These are phyloP conservation scores for Chaetomiaceae sp. DNA, from an alignment of 2,329 filamentous ascomycete species.

Conservation along the genomic window DNA sequence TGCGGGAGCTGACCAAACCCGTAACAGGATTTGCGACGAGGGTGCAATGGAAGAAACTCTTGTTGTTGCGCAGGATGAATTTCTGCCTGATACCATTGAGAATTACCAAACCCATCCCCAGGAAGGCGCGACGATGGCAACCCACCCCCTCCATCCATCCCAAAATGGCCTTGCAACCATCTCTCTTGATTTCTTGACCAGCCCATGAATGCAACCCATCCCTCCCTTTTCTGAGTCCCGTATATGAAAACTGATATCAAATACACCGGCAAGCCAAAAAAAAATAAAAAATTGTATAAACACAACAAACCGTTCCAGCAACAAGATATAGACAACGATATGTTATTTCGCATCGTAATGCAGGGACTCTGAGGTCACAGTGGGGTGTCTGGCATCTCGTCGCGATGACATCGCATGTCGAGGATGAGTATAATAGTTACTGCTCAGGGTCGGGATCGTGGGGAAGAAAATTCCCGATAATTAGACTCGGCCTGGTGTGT, in stretches of 20 bases:
- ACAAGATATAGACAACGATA: background rate
- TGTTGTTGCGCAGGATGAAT: background rate
- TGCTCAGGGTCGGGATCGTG: conserved; percentile 55
- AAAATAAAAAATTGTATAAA: background rate
- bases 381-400: too few species aligned
- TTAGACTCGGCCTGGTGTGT: conserved; percentile 71
- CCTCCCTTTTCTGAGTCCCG: background rate
- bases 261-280: background rate
- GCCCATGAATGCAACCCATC: conserved; percentile 2
- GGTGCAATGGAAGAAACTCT: background rate
- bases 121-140: conserved; percentile 6
- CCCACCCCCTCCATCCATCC: background rate
- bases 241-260: background rate
- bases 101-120: background rate
- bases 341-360: background rate
- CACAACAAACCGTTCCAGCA: background rate
- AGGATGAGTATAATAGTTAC: conserved; percentile 1
- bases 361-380: background rate
- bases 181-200: background rate
- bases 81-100: background rate
- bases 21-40: too few species aligned
- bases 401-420: background rate
- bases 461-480: conserved; percentile 94
- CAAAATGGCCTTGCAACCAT: conserved; percentile 5
- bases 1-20: too few species aligned